Percentiles rank a stretch among this genome's conserved stretches.
phyloP scores from a whole-genome alignment of 1,284 basidiomycete species.

The Bondarzewia mesenterica region DNA sequence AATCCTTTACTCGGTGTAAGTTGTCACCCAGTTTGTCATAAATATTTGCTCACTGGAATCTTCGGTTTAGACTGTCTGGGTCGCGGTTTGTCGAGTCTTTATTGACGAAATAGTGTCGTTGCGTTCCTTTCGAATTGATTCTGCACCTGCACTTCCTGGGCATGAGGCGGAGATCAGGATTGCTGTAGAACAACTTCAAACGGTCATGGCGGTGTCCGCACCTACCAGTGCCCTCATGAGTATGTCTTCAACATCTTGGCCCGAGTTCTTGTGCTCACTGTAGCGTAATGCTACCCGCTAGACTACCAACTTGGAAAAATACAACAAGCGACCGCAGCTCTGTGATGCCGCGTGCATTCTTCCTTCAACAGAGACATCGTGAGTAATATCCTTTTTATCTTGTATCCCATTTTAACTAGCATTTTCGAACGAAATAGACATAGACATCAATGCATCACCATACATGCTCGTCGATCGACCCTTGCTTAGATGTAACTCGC shows the following conservation, averaged over 20 bases:
- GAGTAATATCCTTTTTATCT: too few species aligned
- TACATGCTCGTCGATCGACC: too few species aligned
- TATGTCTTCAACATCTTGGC: not conserved
- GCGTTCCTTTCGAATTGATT: not conserved
- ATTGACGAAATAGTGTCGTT: not conserved
- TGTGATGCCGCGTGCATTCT: not conserved
- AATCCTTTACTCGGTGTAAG: constrained; percentile 21
- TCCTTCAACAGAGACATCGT: too few species aligned
- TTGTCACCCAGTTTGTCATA: not conserved
- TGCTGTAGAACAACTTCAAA: not conserved
- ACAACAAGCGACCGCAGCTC: not conserved
- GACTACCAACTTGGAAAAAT: not conserved
- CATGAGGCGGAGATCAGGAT: not conserved
- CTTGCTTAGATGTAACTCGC: too few species aligned
- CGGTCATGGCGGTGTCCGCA: not conserved
- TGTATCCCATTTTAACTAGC: too few species aligned
- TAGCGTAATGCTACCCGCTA: not conserved
- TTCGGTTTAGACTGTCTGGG: constrained; percentile 19
- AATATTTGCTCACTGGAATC: not conserved
- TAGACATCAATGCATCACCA: too few species aligned
- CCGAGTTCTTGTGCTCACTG: not conserved
- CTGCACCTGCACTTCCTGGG: not conserved
- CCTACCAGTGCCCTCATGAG: not conserved
- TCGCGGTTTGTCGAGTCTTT: constrained; percentile 8
- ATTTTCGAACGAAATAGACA: too few species aligned